phyloP scores from a whole-genome alignment of 495 filamentous ascomycete species.

The Penicillium simplicissimum region DNA sequence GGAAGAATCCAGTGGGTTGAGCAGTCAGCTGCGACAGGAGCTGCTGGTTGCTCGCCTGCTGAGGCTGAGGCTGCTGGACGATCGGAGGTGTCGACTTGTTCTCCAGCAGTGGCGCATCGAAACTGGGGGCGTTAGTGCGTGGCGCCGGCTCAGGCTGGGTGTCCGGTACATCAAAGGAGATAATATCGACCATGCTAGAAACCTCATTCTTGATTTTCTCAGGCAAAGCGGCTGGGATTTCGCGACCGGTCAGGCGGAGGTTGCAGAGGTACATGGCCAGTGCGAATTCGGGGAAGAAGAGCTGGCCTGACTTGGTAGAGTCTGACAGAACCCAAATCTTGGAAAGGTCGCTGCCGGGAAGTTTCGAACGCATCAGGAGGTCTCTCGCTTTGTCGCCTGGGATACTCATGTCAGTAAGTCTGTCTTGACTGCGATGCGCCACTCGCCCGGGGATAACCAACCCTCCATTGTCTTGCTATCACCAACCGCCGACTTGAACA shows the following conservation, averaged over 20 bases:
- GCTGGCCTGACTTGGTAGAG: constrained; percentile 92
- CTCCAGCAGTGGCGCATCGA: constrained; percentile 62
- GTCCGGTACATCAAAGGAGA: constrained; percentile 90
- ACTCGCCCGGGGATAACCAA: constrained; percentile 15
- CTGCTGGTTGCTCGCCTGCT: constrained; percentile 71
- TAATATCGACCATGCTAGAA: constrained; percentile 99
- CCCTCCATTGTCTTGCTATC: constrained; percentile 85
- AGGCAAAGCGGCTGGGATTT: constrained; percentile 70
- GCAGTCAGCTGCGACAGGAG: constrained; percentile 73
- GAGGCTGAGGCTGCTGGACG: constrained; percentile 85
- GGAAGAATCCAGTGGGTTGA: constrained; percentile 64
- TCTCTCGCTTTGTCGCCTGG: constrained; percentile 83
- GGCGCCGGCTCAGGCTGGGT: constrained; percentile 56
- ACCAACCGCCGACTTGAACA: constrained; percentile 95
- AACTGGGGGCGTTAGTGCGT: constrained; percentile 75
- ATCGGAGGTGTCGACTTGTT: constrained; percentile 67
- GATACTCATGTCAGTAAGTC: constrained; percentile 21
- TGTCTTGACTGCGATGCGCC: neutral
- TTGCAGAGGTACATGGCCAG: constrained; percentile 99
- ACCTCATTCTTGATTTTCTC: constrained; percentile 94
- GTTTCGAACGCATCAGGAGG: constrained; percentile 81
- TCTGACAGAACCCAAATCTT: constrained; percentile 96
- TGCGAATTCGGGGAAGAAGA: constrained; percentile 97
- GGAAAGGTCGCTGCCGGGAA: constrained; percentile 77
- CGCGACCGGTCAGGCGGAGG: constrained; percentile 82